Evolutionary conservation across 176 grass and related monocot genomes (phyloP), one percentile per base, ranked within the genome.

Genomic region (Triticum urartu): DNA sequence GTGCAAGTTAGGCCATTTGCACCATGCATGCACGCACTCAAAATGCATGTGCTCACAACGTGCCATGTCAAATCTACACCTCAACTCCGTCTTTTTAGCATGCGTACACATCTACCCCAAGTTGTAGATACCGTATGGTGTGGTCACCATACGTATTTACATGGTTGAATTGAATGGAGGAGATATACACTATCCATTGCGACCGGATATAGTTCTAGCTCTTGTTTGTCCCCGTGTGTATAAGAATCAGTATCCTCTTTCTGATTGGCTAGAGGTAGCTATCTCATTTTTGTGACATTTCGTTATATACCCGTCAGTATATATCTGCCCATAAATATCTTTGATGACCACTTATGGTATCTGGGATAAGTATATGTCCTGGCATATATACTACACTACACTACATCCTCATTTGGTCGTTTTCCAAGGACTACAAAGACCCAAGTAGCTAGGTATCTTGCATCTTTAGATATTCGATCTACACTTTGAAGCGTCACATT

Each of bases 1-100:
- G 71, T 24, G 71, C 71, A 84, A 84, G 59, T 43, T 70, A 38
- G 65, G 47, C 48, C 48, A 22, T 61, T 64, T 45, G 38, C 60
- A 28, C 14, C 13, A 64, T 28, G 8, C 45, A 20, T 28, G 38
- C 8, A 9, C 5, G 56, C 20, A 60, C 3, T 2, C 58, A 43
- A 71, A 43, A 43, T 15, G 3, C 36, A 72, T 42, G 36, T 72
- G 69, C 21, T 5, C 1, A 1, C 36, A 72, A 40, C 9, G 38
- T 72, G 69, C 1, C 69, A 72, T 70, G 69, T 7, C 69, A 42
- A 3, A 5, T 7, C 0, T n/a, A 7, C 15, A 42, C 0, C 0
- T 2, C 52, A 20, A 20, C 15, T 56, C 17, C 0, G 52, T 56
- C 52, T 56, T 20, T 7, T 17, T 17, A 13, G 47, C 47, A 1